These are phyloP conservation scores for Botryotinia narcissicola DNA, from an alignment of 2,329 filamentous ascomycete species.

Conservation along the genomic window DNA sequence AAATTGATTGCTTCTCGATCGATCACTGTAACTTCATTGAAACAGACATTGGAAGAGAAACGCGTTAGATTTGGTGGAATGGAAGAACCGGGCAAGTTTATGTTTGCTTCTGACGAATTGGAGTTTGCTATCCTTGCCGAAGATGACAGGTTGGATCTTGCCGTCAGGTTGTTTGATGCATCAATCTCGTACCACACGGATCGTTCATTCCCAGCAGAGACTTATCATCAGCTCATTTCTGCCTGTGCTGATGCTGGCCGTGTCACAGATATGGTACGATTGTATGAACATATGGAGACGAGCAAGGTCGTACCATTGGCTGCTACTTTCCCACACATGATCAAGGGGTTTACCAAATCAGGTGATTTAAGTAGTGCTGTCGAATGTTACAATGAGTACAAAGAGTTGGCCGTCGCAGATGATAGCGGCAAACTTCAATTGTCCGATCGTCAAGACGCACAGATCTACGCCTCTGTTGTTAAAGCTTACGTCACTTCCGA, in stretches of 20 bases:
- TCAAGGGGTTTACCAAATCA: conserved; percentile 80
- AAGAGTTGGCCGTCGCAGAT: conserved; percentile 78
- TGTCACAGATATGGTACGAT: conserved; percentile 82
- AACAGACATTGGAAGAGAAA: conserved; percentile 74
- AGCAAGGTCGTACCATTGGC: conserved; percentile 72
- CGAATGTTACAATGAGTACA: conserved; percentile 95
- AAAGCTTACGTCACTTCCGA: conserved; percentile 83
- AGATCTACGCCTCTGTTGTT: conserved; percentile 89
- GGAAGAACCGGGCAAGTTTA: conserved; percentile 79
- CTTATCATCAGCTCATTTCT: conserved; percentile 80
- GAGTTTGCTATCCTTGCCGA: conserved; percentile 83
- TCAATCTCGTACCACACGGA: conserved; percentile 60
- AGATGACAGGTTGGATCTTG: conserved; percentile 82
- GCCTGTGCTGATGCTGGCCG: conserved; percentile 82
- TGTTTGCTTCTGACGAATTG: conserved; percentile 83
- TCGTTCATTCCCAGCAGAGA: conserved; percentile 70
- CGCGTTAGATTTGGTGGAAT: conserved; percentile 81
- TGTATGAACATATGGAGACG: conserved; percentile 89
- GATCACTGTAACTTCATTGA: conserved; percentile 71
- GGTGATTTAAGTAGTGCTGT: conserved; percentile 86
- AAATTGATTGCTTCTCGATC: conserved; percentile 77
- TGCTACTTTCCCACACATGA: conserved; percentile 87
- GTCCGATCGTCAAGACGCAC: conserved; percentile 70
- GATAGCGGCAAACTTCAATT: conserved; percentile 70
- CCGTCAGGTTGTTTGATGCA: conserved; percentile 79